Percentiles rank a stretch among this genome's conserved stretches.
Conservation (phyloP, 257 asterid species). For the Paraleonurus japonicus region DNA sequence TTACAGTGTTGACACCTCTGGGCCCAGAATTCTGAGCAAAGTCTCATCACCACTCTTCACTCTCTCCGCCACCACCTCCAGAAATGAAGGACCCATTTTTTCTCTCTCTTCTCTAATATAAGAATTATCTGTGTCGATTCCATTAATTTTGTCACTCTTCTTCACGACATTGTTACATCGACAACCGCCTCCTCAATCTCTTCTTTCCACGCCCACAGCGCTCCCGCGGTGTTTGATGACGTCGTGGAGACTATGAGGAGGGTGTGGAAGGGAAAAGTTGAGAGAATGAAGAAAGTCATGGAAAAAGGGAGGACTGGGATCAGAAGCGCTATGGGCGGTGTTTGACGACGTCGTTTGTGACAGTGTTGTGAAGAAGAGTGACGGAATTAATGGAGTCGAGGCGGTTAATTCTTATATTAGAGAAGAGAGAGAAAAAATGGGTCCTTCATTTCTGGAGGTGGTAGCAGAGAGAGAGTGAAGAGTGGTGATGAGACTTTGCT, state of each 20-base stretch:
- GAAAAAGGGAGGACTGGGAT: constrained; percentile 50
- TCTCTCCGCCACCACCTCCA: constrained; percentile 53
- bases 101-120: constrained; percentile 57
- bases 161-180: constrained; percentile 34
- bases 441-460: constrained; percentile 71
- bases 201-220: constrained; percentile 45
- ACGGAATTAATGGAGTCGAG: constrained; percentile 40
- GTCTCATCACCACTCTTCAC: constrained; percentile 36
- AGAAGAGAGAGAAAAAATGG: constrained; percentile 59
- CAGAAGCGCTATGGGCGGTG: constrained; percentile 51
- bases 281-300: constrained; percentile 37
- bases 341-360: constrained; percentile 42
- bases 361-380: constrained; percentile 41
- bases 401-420: constrained; percentile 43
- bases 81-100: constrained; percentile 70
- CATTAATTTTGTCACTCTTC: constrained; percentile 45
- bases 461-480: constrained; percentile 41
- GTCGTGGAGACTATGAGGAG: constrained; percentile 49
- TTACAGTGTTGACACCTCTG: too few relatives aligned
- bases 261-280: constrained; percentile 59
- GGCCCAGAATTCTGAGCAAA: constrained; percentile 29
- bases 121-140: constrained; percentile 36
- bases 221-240: too few relatives aligned
- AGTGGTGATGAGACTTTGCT: constrained; percentile 36
- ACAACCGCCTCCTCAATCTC: too few relatives aligned